A percentile compares a stretch with the other conserved stretches of the same genome.
Conservation (phyloP, 2,329 filamentous ascomycete genomes). For the Penicillium corylophilum region DNA sequence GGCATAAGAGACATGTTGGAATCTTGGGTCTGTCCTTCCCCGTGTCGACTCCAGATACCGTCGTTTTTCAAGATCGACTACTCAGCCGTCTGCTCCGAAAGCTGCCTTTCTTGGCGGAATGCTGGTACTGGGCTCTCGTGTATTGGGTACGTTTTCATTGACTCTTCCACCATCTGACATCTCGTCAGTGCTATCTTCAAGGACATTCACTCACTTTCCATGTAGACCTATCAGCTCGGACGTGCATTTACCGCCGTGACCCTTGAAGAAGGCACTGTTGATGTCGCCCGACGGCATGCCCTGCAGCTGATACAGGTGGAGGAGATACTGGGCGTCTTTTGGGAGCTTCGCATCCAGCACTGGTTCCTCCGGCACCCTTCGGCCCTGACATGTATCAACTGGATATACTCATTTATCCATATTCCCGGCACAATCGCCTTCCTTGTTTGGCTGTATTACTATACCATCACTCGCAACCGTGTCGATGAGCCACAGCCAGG, state of each 20-base stretch:
- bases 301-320: slow-evolving; percentile 68
- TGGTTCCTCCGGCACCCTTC: slow-evolving; percentile 55
- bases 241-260: slow-evolving; percentile 70
- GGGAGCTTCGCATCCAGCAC: slow-evolving; percentile 62
- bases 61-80: slow-evolving; percentile 58
- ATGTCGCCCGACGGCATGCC: slow-evolving; percentile 67
- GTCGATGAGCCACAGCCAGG: slow-evolving; percentile 41
- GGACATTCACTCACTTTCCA: not conserved
- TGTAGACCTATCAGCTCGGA: slow-evolving; percentile 70
- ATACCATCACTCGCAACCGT: slow-evolving; percentile 63
- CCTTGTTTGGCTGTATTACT: slow-evolving; percentile 65
- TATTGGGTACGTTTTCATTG: slow-evolving; percentile 65
- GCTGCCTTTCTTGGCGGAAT: slow-evolving; percentile 71
- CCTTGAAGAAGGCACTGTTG: slow-evolving; percentile 65
- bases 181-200: not conserved
- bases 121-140: slow-evolving; percentile 74
- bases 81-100: slow-evolving; percentile 64
- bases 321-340: slow-evolving; percentile 62
- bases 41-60: slow-evolving; percentile 62
- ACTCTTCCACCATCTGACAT: not conserved
- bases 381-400: slow-evolving; percentile 68
- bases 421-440: slow-evolving; percentile 75
- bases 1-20: slow-evolving; percentile 51
- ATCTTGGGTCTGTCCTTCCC: slow-evolving; percentile 48
- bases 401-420: slow-evolving; percentile 74